Conservation (phyloP, 2,329 filamentous ascomycete genomes). For the Nectriaceae sp. region DNA sequence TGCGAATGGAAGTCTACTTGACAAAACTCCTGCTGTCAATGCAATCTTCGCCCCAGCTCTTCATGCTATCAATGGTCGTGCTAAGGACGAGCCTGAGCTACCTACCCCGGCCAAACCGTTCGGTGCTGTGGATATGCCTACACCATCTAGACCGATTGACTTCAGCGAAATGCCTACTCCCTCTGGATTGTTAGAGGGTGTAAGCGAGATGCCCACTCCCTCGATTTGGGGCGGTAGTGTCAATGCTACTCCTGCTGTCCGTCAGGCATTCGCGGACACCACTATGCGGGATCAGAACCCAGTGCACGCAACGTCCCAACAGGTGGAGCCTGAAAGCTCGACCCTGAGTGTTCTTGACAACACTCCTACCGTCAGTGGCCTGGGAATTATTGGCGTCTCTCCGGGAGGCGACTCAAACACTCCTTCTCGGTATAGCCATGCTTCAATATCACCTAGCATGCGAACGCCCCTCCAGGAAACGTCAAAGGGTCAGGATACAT, state of each 20-base stretch:
- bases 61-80: no score
- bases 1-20: no score
- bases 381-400: not conserved
- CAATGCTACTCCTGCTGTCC: no score
- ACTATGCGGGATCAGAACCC: not conserved
- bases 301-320: not conserved
- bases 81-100: no score
- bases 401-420: not conserved
- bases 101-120: no score
- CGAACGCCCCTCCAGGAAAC: no score
- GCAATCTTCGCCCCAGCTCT: no score
- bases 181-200: no score
- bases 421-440: not conserved
- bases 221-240: no score
- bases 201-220: not conserved
- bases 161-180: not conserved
- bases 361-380: conserved; percentile 8
- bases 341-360: not conserved
- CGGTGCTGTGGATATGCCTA: not conserved
- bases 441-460: not conserved
- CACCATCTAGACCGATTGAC: not conserved
- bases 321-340: not conserved
- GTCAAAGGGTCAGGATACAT: no score
- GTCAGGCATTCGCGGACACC: not conserved
- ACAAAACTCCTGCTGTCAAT: no score